Evolutionary conservation across 805 yeast species (phyloP).

Genomic region (Candida ipomoeae): DNA sequence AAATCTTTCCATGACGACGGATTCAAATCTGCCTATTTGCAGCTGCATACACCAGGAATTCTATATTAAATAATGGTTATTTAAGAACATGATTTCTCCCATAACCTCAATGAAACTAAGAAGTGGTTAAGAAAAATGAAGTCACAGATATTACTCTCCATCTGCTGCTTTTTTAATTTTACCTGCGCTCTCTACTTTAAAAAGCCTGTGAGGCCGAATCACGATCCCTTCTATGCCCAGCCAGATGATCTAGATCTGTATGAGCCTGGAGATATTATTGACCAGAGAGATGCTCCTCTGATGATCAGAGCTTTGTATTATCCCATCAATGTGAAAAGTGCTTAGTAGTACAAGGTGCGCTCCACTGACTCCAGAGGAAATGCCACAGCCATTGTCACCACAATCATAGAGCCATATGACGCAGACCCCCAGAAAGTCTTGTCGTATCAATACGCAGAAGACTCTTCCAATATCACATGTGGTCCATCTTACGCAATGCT

Average conservation of each 20-base stretch:
- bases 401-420: slow-evolving; percentile 19
- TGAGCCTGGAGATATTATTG: slow-evolving; percentile 6
- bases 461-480: slow-evolving; percentile 19
- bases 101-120: neutral
- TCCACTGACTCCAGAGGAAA: slow-evolving; percentile 20
- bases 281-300: slow-evolving; percentile 2
- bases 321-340: slow-evolving; percentile 9
- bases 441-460: slow-evolving; percentile 21
- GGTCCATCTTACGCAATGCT: slow-evolving; percentile 21
- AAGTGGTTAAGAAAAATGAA: neutral
- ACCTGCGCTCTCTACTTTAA: slow-evolving; percentile 2
- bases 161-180: neutral
- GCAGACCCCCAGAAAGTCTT: slow-evolving; percentile 19
- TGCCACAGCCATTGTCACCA: slow-evolving; percentile 22
- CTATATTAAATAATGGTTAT: neutral
- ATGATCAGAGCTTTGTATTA: slow-evolving; percentile 5
- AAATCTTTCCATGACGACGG: neutral
- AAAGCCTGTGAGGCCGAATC: slow-evolving; percentile 1
- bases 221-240: slow-evolving; percentile 6
- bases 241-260: slow-evolving; percentile 5
- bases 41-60: neutral
- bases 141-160: neutral
- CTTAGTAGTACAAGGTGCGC: slow-evolving; percentile 23
- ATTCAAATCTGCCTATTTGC: neutral
- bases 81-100: neutral